phyloP scores from a whole-genome alignment of 148 eudicot species.

The Suaeda aralocaspica region DNA sequence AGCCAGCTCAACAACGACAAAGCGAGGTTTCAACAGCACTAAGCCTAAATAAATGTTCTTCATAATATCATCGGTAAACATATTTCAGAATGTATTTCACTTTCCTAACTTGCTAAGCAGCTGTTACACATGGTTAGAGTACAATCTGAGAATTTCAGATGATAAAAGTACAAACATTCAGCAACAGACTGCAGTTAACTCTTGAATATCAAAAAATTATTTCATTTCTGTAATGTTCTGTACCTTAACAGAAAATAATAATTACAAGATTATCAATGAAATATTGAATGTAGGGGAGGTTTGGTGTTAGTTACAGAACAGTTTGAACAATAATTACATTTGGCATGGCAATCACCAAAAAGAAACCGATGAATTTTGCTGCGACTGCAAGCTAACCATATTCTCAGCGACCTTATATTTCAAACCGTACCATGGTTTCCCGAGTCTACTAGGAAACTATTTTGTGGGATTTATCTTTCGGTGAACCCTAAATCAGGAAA shows the following conservation, averaged over 20 bases:
- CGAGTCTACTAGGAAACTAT: background rate
- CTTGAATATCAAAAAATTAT: conserved; percentile 17
- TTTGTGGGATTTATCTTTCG: background rate
- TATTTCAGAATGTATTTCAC: background rate
- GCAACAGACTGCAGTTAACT: background rate
- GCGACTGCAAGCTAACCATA: background rate
- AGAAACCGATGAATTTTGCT: background rate
- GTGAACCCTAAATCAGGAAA: background rate
- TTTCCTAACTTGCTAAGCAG: background rate
- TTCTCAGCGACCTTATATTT: background rate
- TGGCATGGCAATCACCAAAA: background rate
- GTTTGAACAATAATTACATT: background rate
- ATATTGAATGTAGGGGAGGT: conserved; percentile 6
- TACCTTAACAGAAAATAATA: conserved; percentile 7
- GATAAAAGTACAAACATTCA: background rate
- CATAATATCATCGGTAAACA: background rate
- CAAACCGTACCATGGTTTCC: background rate
- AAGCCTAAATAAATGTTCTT: background rate
- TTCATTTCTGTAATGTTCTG: conserved; percentile 25
- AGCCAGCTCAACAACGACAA: background rate
- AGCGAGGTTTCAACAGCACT: conserved; percentile 12
- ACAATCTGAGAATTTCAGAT: background rate
- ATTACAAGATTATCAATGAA: conserved; percentile 13
- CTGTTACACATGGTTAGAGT: background rate
- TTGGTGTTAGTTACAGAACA: background rate